A percentile compares a stretch with the other conserved stretches of the same genome.
These are phyloP conservation scores for Arabidopsis arenosa DNA, from an alignment of 345 rosid species.

Conservation along the genomic window DNA sequence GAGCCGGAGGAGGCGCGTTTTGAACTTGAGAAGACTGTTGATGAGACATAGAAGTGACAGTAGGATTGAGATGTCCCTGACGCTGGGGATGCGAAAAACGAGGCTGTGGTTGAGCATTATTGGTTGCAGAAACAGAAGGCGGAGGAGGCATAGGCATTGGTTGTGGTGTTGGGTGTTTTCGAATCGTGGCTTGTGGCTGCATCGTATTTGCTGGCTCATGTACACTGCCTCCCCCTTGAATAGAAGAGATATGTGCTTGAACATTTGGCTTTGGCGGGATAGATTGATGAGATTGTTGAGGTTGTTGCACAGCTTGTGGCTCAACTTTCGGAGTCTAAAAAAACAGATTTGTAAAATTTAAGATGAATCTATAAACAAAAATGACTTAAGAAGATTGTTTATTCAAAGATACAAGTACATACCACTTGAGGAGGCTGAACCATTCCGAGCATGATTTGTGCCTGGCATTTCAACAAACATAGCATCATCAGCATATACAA, in stretches of 20 bases:
- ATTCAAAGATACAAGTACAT: slow-evolving; percentile 36
- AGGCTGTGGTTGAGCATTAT: slow-evolving; percentile 62
- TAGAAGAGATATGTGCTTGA: slow-evolving; percentile 56
- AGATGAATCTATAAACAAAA: slow-evolving; percentile 19
- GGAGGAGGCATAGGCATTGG: slow-evolving; percentile 54
- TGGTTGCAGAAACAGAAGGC: slow-evolving; percentile 54
- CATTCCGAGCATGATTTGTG: slow-evolving; percentile 99
- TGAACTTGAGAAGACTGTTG: slow-evolving; percentile 69
- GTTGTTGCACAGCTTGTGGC: slow-evolving; percentile 55
- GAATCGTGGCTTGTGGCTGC: slow-evolving; percentile 56
- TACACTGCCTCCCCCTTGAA: slow-evolving; percentile 51
- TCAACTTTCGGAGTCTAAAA: slow-evolving; percentile 74
- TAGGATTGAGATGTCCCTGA: slow-evolving; percentile 65
- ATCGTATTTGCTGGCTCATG: slow-evolving; percentile 61
- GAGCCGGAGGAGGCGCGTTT: slow-evolving; percentile 50
- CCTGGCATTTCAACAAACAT: slow-evolving; percentile 51
- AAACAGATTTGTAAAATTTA: slow-evolving; percentile 21
- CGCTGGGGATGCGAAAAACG: slow-evolving; percentile 68
- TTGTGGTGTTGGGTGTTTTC: slow-evolving; percentile 68
- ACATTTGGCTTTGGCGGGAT: slow-evolving; percentile 55
- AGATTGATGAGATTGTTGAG: slow-evolving; percentile 65
- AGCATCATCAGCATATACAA: slow-evolving; percentile 22
- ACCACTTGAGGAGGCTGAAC: slow-evolving; percentile 94
- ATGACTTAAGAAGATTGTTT: slow-evolving; percentile 7
- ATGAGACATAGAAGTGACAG: slow-evolving; percentile 53